These are phyloP conservation scores for Beauveria bassiana DNA, from an alignment of 2,329 filamentous ascomycete genomes.

Conservation along the genomic window DNA sequence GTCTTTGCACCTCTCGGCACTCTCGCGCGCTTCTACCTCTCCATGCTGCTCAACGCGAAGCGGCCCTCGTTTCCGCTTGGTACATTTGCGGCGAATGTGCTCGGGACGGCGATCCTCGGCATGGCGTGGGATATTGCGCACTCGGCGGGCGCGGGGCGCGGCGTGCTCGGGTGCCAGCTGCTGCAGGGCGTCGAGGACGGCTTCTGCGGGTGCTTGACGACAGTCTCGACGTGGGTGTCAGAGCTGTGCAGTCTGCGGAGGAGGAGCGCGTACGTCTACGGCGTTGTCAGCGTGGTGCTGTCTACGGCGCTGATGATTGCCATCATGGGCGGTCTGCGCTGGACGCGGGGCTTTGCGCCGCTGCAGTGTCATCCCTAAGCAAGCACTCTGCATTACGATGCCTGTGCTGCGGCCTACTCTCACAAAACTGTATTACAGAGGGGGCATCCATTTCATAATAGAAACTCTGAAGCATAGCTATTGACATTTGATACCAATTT, in stretches of 20 bases:
- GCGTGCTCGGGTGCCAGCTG: slow-evolving; percentile 57
- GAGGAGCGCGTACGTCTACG: slow-evolving; percentile 60
- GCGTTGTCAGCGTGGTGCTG: slow-evolving; percentile 48
- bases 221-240: slow-evolving; percentile 59
- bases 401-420: neutral
- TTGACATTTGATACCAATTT: neutral
- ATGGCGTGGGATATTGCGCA: slow-evolving; percentile 76
- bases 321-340: slow-evolving; percentile 68
- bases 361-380: slow-evolving; percentile 26
- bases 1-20: slow-evolving; percentile 80
- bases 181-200: slow-evolving; percentile 60
- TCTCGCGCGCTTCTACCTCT: slow-evolving; percentile 65
- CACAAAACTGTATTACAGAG: neutral
- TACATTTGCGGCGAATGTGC: slow-evolving; percentile 75
- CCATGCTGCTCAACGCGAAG: slow-evolving; percentile 61
- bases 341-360: slow-evolving; percentile 51
- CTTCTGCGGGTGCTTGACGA: slow-evolving; percentile 60
- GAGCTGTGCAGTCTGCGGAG: slow-evolving; percentile 48
- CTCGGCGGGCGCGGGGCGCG: slow-evolving; percentile 31
- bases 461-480: neutral
- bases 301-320: slow-evolving; percentile 54
- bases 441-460: neutral
- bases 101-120: slow-evolving; percentile 67
- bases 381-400: neutral
- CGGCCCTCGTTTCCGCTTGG: slow-evolving; percentile 68